Evolutionary conservation across 2,329 filamentous ascomycete genomes (phyloP).

Genomic region (Curvularia eragrostidis): DNA sequence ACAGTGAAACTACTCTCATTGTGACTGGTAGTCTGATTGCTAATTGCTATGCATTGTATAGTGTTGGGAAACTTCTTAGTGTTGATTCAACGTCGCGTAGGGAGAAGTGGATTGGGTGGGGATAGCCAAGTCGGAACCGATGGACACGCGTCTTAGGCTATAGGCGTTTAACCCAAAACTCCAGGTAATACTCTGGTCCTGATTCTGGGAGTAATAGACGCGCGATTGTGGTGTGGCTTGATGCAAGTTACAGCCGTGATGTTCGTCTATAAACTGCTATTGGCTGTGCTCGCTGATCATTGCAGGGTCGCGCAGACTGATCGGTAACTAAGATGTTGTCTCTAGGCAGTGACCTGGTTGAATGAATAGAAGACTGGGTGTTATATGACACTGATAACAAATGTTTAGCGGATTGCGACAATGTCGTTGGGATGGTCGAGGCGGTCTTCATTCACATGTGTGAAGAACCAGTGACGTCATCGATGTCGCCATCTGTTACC

Average conservation of each 20-base stretch:
- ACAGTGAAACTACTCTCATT: background rate
- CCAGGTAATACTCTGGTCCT: background rate
- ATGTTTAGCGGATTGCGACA: background rate
- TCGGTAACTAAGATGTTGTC: background rate
- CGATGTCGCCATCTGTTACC: background rate
- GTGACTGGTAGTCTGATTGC: background rate
- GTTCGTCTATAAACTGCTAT: background rate
- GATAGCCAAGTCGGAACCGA: background rate
- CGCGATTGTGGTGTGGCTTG: background rate
- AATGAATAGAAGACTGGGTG: background rate
- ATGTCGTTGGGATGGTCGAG: background rate
- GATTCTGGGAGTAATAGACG: background rate
- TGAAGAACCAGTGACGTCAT: background rate
- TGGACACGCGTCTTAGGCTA: background rate
- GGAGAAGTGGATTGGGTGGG: background rate
- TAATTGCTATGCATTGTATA: background rate
- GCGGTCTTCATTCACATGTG: background rate
- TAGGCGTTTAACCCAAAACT: background rate
- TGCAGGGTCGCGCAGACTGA: background rate
- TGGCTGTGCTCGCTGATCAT: background rate
- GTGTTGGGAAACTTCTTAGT: background rate
- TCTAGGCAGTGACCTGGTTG: background rate
- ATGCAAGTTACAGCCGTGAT: background rate
- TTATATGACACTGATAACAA: background rate
- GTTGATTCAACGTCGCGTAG: background rate